These are phyloP conservation scores for Cadophora sp. DNA, from an alignment of 2,329 filamentous ascomycete genomes.

Conservation along the genomic window DNA sequence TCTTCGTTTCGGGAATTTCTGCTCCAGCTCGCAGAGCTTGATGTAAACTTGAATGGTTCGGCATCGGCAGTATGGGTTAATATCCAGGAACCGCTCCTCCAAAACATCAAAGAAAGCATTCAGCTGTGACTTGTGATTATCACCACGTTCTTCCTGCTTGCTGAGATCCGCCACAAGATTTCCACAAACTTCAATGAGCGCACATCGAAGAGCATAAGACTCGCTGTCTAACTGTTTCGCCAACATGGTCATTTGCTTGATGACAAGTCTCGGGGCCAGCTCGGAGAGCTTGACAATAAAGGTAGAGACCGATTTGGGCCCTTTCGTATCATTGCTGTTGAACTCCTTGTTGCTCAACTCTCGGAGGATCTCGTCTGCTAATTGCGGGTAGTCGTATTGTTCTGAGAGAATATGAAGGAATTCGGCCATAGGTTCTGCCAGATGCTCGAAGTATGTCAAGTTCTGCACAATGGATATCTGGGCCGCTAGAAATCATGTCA, in stretches of 20 bases:
- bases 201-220: conserved; percentile 92
- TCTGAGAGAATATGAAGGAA: conserved; percentile 95
- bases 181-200: conserved; percentile 95
- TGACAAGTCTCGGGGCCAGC: conserved; percentile 86
- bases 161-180: conserved; percentile 92
- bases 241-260: conserved; percentile 95
- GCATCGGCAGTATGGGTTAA: conserved; percentile 95
- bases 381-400: conserved; percentile 96
- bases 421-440: conserved; percentile 99
- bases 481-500: conserved; percentile 66
- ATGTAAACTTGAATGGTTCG: conserved; percentile 92
- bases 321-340: conserved; percentile 93
- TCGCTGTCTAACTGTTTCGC: conserved; percentile 97
- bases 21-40: conserved; percentile 91
- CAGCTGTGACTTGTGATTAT: conserved; percentile 93
- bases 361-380: conserved; percentile 90
- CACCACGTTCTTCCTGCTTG: conserved; percentile 87
- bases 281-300: conserved; percentile 96
- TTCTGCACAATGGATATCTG: conserved; percentile 99
- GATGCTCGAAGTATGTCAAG: conserved; percentile 95
- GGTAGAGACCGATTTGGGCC: conserved; percentile 93
- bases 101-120: conserved; percentile 97
- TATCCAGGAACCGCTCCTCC: conserved; percentile 93
- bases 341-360: conserved; percentile 98
- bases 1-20: conserved; percentile 91